Conservation (phyloP, 371 early-diverging fungal genomes). For the Rhizopus stolonifer region DNA sequence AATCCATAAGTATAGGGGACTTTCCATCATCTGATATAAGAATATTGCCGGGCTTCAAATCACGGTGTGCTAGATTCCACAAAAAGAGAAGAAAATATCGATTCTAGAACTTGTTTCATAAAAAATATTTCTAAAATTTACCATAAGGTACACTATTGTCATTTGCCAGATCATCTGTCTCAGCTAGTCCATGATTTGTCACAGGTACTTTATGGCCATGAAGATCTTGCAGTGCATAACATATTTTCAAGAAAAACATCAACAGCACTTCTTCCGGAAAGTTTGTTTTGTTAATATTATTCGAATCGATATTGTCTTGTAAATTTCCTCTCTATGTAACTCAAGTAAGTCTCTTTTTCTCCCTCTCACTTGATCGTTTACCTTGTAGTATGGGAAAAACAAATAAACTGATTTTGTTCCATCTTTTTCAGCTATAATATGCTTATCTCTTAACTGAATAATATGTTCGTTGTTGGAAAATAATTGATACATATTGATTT, state of each 20-base stretch:
- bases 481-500: constrained; percentile 66
- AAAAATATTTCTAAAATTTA: too few species aligned
- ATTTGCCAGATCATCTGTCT: constrained; percentile 1
- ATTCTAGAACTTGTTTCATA: too few species aligned
- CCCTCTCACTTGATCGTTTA: not conserved
- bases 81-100: too few species aligned
- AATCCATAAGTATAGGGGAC: constrained; percentile 70
- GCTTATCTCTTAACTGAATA: constrained; percentile 36
- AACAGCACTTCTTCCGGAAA: constrained; percentile 64
- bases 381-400: constrained; percentile 62
- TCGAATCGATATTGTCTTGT: constrained; percentile 59
- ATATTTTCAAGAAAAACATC: constrained; percentile 58
- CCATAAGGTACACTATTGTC: constrained; percentile 28
- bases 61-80: constrained; percentile 58
- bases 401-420: constrained; percentile 63
- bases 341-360: not conserved
- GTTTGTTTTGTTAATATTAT: constrained; percentile 48
- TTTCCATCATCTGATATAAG: constrained; percentile 63
- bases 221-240: constrained; percentile 58
- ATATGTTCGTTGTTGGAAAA: constrained; percentile 63
- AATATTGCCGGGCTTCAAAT: constrained; percentile 71
- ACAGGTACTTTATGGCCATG: constrained; percentile 45
- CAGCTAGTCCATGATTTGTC: not conserved
- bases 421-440: constrained; percentile 53
- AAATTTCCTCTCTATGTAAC: constrained; percentile 21